A percentile compares a stretch with the other conserved stretches of the same genome.
These are phyloP conservation scores for Populus tremula DNA, from an alignment of 345 rosid genomes.

Conservation along the genomic window DNA sequence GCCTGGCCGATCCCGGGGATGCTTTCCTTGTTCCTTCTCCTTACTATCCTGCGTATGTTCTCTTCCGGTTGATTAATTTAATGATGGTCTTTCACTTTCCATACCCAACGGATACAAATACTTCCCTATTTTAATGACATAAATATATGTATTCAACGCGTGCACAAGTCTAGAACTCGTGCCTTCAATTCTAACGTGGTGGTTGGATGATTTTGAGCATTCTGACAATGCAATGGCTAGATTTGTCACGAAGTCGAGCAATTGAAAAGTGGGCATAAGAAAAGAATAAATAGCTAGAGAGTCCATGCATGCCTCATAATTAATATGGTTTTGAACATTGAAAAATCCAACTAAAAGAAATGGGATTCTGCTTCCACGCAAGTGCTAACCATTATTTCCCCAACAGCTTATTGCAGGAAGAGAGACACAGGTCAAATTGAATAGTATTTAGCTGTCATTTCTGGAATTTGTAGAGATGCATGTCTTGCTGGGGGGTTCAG, in stretches of 20 bases:
- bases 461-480: background rate
- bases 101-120: no score
- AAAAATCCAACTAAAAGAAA: background rate
- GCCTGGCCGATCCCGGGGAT: constrained; percentile 82
- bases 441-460: background rate
- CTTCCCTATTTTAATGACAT: no score
- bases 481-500: constrained; percentile 2
- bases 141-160: no score
- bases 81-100: background rate
- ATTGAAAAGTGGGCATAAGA: no score
- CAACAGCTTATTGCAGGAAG: background rate
- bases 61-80: background rate
- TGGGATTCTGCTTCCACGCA: constrained; percentile 1
- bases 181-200: no score
- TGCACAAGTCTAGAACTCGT: no score
- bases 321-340: background rate
- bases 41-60: constrained; percentile 69
- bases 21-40: constrained; percentile 84
- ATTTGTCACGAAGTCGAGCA: no score
- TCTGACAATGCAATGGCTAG: no score
- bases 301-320: background rate
- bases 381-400: background rate
- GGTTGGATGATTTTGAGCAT: no score
- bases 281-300: no score
- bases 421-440: background rate